These are phyloP conservation scores for Moesziomyces antarcticus DNA, from an alignment of 1,284 basidiomycete genomes.

Conservation along the genomic window DNA sequence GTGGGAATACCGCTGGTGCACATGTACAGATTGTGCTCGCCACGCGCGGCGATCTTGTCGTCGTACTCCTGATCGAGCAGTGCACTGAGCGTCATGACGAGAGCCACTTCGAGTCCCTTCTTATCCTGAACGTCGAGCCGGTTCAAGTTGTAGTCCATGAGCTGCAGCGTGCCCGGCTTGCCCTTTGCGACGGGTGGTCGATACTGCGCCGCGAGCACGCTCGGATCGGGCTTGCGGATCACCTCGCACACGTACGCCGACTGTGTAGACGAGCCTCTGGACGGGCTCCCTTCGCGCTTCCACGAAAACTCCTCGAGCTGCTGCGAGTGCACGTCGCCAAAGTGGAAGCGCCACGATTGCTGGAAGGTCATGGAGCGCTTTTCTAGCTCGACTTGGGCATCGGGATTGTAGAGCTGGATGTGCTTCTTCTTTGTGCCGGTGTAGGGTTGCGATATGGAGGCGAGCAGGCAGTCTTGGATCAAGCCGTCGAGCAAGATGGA, in stretches of 20 bases:
- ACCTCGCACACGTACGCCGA: slow-evolving; percentile 71
- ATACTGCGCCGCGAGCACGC: slow-evolving; percentile 82
- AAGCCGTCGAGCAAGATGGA: slow-evolving; percentile 50
- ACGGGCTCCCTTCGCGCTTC: slow-evolving; percentile 64
- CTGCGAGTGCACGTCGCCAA: slow-evolving; percentile 72
- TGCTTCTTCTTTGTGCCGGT: slow-evolving; percentile 74
- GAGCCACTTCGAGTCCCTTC: slow-evolving; percentile 78
- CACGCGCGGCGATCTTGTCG: slow-evolving; percentile 28
- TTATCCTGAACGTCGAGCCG: slow-evolving; percentile 81
- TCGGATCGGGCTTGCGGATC: slow-evolving; percentile 83
- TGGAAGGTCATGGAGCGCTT: slow-evolving; percentile 78
- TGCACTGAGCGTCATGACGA: slow-evolving; percentile 78
- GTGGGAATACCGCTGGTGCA: slow-evolving; percentile 30
- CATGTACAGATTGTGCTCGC: slow-evolving; percentile 45
- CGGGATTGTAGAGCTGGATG: slow-evolving; percentile 80
- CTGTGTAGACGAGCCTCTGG: slow-evolving; percentile 20
- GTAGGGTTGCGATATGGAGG: slow-evolving; percentile 32
- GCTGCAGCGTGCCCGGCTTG: slow-evolving; percentile 77
- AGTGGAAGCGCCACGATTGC: slow-evolving; percentile 79
- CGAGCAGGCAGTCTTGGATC: slow-evolving; percentile 32
- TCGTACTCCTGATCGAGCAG: slow-evolving; percentile 79
- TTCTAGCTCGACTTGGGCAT: slow-evolving; percentile 74
- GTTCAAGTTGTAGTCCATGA: slow-evolving; percentile 85
- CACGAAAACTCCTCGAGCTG: slow-evolving; percentile 34
- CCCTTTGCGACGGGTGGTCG: slow-evolving; percentile 75